These are phyloP conservation scores for Vitis amurensis DNA, from an alignment of 164 flowering plant genomes.

Conservation along the genomic window DNA sequence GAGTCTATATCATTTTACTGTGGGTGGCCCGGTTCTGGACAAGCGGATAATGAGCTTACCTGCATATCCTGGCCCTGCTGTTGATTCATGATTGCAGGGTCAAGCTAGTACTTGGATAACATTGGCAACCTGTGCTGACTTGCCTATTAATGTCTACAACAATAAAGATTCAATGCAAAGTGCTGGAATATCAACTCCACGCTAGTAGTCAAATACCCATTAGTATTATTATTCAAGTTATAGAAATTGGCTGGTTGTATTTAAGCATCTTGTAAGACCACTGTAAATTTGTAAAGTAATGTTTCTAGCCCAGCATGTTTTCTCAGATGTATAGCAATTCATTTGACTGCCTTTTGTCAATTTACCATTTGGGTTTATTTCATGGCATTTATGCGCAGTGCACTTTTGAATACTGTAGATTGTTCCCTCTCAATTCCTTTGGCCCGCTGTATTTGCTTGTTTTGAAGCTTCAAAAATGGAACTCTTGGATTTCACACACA, in stretches of 20 bases:
- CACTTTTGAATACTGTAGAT: no score
- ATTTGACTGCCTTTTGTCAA: no score
- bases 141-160: neutral
- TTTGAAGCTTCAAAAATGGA: no score
- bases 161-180: neutral
- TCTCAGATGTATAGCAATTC: no score
- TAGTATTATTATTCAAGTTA: neutral
- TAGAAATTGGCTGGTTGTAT: neutral
- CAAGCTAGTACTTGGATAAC: neutral
- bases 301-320: no score
- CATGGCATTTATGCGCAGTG: no score
- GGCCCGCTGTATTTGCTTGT: no score
- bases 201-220: neutral
- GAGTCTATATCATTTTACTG: conserved; percentile 92
- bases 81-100: conserved; percentile 44
- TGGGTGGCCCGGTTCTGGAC: conserved; percentile 82
- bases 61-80: conserved; percentile 91
- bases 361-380: no score
- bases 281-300: neutral
- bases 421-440: no score
- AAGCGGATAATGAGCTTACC: conserved; percentile 94
- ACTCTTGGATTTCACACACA: no score
- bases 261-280: neutral
- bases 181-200: no score
- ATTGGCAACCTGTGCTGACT: neutral